A percentile compares a stretch with the other conserved stretches of the same genome.
These are phyloP conservation scores for Paracorniculantispora psalliotae DNA, from an alignment of 2,329 filamentous ascomycete species.

Conservation along the genomic window DNA sequence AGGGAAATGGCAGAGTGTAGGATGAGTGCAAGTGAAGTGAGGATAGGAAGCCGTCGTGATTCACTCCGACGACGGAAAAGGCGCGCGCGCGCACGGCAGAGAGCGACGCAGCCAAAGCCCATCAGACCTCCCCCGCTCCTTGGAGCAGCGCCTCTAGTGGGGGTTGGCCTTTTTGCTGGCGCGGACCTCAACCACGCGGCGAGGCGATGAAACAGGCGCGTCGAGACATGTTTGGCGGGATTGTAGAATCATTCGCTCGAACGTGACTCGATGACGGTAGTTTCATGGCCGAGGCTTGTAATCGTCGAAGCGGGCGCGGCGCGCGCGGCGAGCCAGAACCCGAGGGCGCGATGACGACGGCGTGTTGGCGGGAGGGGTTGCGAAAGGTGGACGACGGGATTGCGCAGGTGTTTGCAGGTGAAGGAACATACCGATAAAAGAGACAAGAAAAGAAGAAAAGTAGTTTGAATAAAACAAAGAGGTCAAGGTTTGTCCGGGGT, in stretches of 20 bases:
- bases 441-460: background rate
- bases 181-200: background rate
- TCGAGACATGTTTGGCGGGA: background rate
- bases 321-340: background rate
- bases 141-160: constrained; percentile 10
- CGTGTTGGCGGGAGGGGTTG: constrained; percentile 5
- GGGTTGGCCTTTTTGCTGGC: background rate
- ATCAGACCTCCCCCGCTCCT: constrained; percentile 10
- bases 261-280: background rate
- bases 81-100: background rate
- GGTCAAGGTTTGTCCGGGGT: constrained; percentile 7
- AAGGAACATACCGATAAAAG: constrained; percentile 3
- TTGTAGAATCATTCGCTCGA: constrained; percentile 3
- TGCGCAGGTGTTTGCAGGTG: no score
- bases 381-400: background rate
- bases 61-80: background rate
- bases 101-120: background rate
- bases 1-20: background rate
- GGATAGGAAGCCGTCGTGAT: background rate
- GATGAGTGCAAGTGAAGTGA: background rate
- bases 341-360: constrained; percentile 5
- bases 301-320: background rate
- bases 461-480: background rate
- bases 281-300: background rate
- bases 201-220: background rate